phyloP scores from a whole-genome alignment of 306 rosid species.

The Echinosophora koreensis region DNA sequence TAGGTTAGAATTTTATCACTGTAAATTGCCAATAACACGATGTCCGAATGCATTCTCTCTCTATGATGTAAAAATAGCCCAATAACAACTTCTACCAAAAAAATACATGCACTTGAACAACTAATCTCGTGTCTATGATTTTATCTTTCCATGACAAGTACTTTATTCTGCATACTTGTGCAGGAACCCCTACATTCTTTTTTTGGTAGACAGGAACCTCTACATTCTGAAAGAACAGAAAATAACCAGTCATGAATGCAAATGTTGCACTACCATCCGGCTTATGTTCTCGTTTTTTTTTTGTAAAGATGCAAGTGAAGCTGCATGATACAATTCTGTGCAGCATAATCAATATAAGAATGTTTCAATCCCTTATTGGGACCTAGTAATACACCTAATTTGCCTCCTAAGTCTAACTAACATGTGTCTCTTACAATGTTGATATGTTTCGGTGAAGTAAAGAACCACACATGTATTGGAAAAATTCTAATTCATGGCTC shows the following conservation, averaged over 20 bases:
- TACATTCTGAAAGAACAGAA: neutral
- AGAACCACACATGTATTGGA: slow-evolving; percentile 15
- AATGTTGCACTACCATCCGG: slow-evolving; percentile 16
- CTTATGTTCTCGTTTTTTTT: neutral
- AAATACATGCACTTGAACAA: neutral
- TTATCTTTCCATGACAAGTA: no score
- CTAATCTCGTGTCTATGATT: neutral
- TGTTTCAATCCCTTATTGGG: slow-evolving; percentile 35
- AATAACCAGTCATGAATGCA: slow-evolving; percentile 1
- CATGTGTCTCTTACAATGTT: slow-evolving; percentile 31
- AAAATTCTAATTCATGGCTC: slow-evolving; percentile 41
- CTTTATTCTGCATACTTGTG: neutral
- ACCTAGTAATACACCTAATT: slow-evolving; percentile 33
- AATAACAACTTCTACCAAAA: no score
- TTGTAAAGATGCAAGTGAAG: slow-evolving; percentile 4
- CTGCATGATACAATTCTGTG: slow-evolving; percentile 27
- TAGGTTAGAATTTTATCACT: no score
- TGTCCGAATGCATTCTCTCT: no score
- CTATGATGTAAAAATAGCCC: neutral
- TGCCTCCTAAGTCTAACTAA: slow-evolving; percentile 41
- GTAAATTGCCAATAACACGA: no score
- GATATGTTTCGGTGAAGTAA: slow-evolving; percentile 36
- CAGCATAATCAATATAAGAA: slow-evolving; percentile 24
- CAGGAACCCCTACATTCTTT: neutral
- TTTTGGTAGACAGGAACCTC: no score